These are phyloP conservation scores for Tolypocladium endophyticum DNA, from an alignment of 2,329 filamentous ascomycete species.

Conservation along the genomic window DNA sequence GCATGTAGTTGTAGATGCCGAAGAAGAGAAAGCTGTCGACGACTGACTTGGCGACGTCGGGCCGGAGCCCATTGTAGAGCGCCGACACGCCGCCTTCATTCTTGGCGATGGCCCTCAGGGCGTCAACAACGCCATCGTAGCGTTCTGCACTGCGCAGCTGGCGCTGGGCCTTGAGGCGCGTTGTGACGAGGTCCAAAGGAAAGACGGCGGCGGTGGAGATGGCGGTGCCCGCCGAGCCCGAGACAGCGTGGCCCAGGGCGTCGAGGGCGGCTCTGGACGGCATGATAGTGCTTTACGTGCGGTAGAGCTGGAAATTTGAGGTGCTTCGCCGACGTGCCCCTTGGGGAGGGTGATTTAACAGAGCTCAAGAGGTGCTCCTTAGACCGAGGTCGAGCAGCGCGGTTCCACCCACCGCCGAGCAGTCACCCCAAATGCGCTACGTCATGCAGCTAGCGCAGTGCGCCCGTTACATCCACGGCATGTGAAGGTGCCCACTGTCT, in stretches of 20 bases:
- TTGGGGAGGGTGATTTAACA: background rate
- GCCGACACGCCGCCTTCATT: constrained; percentile 59
- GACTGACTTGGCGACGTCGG: constrained; percentile 56
- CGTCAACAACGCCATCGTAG: constrained; percentile 59
- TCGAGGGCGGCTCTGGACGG: constrained; percentile 40
- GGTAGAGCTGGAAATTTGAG: background rate
- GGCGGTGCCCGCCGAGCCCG: constrained; percentile 68
- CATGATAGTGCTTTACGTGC: constrained; percentile 9
- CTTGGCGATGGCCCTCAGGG: constrained; percentile 58
- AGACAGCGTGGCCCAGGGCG: constrained; percentile 71
- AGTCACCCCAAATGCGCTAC: background rate
- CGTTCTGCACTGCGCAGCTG: constrained; percentile 37
- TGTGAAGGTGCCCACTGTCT: background rate
- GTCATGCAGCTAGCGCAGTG: background rate
- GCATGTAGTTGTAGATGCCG: constrained; percentile 57
- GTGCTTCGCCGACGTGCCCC: background rate
- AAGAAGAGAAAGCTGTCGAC: constrained; percentile 81
- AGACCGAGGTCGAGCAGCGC: background rate
- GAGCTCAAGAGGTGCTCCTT: background rate
- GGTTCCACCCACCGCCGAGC: background rate
- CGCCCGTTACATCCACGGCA: background rate
- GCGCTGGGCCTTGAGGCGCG: constrained; percentile 70
- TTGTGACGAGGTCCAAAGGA: constrained; percentile 72
- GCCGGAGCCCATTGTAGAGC: constrained; percentile 57
- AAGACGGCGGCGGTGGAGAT: constrained; percentile 72